These are phyloP conservation scores for Trypanosoma melophagium DNA, from an alignment of 208 protist genomes.

Conservation along the genomic window DNA sequence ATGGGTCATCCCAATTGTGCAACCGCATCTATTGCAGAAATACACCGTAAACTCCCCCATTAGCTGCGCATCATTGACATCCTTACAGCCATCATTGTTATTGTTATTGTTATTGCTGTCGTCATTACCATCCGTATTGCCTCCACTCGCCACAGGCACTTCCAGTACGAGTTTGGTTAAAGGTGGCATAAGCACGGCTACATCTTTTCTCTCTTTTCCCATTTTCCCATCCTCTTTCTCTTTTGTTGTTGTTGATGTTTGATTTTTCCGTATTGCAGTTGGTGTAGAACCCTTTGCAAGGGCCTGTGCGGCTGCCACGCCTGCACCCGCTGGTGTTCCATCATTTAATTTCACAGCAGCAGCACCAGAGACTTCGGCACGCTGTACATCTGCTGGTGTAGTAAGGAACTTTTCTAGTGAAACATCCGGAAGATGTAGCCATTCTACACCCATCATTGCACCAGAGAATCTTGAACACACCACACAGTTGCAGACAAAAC, in stretches of 20 bases:
- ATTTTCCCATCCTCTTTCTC: conserved; percentile 4
- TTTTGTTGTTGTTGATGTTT: background rate
- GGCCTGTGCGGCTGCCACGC: conserved; percentile 15
- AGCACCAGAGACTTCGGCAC: background rate
- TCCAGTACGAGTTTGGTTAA: no score
- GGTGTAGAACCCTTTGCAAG: background rate
- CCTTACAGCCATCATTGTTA: background rate
- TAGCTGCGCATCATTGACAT: background rate
- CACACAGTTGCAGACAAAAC: conserved; percentile 69
- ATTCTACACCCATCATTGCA: conserved; percentile 59
- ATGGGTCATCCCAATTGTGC: conserved; percentile 56
- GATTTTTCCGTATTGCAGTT: conserved; percentile 5
- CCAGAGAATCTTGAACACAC: conserved; percentile 52
- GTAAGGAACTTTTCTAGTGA: conserved; percentile 18
- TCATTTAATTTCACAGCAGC: background rate
- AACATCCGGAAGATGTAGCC: conserved; percentile 72
- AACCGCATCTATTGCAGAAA: conserved; percentile 67
- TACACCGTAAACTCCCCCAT: conserved; percentile 36
- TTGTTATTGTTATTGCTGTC: no score
- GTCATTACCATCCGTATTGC: no score
- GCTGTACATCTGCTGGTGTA: background rate
- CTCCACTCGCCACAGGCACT: no score
- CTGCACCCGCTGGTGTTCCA: conserved; percentile 3
- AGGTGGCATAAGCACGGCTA: background rate
- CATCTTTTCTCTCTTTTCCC: background rate